Conservation (phyloP, 2,329 filamentous ascomycete genomes). For the Penicillium sp. region DNA sequence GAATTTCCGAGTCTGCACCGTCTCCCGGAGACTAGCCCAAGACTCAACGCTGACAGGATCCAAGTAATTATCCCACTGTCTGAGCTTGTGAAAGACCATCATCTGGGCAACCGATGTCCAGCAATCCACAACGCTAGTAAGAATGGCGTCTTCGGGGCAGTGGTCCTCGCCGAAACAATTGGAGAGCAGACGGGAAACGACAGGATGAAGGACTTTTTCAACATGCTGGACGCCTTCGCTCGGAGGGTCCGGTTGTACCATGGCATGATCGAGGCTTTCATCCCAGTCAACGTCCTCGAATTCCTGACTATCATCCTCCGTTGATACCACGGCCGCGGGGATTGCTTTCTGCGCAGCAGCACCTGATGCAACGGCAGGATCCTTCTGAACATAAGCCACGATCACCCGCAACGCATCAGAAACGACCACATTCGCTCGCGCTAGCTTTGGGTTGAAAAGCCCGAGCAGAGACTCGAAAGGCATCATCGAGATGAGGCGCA, state of each 20-base stretch:
- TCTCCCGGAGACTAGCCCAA: constrained; percentile 54
- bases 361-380: constrained; percentile 29
- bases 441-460: constrained; percentile 58
- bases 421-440: constrained; percentile 54
- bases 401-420: constrained; percentile 58
- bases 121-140: constrained; percentile 59
- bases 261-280: constrained; percentile 56
- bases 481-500: constrained; percentile 51
- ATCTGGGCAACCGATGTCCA: constrained; percentile 60
- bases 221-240: constrained; percentile 41
- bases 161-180: constrained; percentile 67
- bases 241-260: constrained; percentile 38
- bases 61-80: constrained; percentile 63
- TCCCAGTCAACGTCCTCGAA: constrained; percentile 61
- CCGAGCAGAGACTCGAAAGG: constrained; percentile 56
- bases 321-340: constrained; percentile 31
- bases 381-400: constrained; percentile 48
- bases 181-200: constrained; percentile 62
- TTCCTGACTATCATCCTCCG: constrained; percentile 67
- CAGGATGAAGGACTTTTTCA: constrained; percentile 54
- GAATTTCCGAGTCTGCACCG: constrained; percentile 56
- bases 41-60: constrained; percentile 60
- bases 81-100: constrained; percentile 54
- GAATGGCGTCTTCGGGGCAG: constrained; percentile 59
- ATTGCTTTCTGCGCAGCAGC: constrained; percentile 27